A percentile compares a stretch with the other conserved stretches of the same genome.
These are phyloP conservation scores for Podochytrium sp. DNA, from an alignment of 192 early-diverging fungal genomes.

Conservation along the genomic window DNA sequence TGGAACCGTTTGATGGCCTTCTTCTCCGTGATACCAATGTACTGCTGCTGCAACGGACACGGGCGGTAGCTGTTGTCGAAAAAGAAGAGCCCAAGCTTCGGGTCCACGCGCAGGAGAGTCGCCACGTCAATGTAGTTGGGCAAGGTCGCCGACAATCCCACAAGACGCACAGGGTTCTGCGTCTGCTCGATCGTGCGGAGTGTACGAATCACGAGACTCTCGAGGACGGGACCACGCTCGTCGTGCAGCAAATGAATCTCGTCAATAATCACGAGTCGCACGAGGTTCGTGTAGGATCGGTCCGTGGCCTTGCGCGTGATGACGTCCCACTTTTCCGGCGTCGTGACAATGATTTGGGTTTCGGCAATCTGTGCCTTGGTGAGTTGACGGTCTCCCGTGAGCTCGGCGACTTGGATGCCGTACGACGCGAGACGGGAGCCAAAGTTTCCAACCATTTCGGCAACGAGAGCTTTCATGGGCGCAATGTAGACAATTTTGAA, in stretches of 20 bases:
- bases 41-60: conserved; percentile 93
- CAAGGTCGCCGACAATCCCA: conserved; percentile 91
- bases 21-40: conserved; percentile 97
- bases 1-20: conserved; percentile 91
- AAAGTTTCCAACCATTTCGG: conserved; percentile 96
- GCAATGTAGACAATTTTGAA: conserved; percentile 99
- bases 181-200: conserved; percentile 87
- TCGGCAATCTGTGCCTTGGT: conserved; percentile 96
- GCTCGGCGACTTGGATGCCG: conserved; percentile 91
- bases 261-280: conserved; percentile 92
- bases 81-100: conserved; percentile 81
- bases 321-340: conserved; percentile 99
- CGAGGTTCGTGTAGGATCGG: conserved; percentile 85
- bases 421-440: conserved; percentile 69
- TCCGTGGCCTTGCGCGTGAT: conserved; percentile 96
- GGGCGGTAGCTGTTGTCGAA: conserved; percentile 94
- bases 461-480: conserved; percentile 99
- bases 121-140: conserved; percentile 98
- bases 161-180: conserved; percentile 85
- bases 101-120: conserved; percentile 86
- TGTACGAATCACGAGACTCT: conserved; percentile 87
- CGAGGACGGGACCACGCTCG: conserved; percentile 94
- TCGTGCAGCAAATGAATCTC: conserved; percentile 98
- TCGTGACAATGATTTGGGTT: conserved; percentile 97
- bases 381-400: conserved; percentile 94